Evolutionary conservation across 2,329 filamentous ascomycete genomes (phyloP), one percentile per base, ranked within the genome.

Genomic region (Periconia macrospinosa): DNA sequence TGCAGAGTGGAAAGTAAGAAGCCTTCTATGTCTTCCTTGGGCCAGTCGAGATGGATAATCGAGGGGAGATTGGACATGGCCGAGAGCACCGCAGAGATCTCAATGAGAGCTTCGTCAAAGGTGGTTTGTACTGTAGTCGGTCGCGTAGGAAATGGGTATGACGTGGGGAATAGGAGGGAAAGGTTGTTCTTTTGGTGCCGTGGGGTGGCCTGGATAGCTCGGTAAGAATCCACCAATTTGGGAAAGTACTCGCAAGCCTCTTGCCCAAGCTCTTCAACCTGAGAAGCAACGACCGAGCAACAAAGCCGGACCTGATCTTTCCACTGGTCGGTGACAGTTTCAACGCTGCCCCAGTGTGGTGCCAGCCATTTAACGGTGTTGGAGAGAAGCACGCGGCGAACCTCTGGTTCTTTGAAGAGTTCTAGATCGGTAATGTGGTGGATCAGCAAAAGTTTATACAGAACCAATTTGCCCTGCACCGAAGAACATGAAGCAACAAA

Each of bases 371-470:
- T 81, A 43, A 92, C 87, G 3, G 92, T 97, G 66, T 92, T 95
- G 44, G 88, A 83, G 56, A 89, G 85, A 45, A 97, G 80, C 13
- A 86, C 86, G 27, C 86, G 83, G 61, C 88, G 83, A 60, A 93
- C 89, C 55, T 93, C 89, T 0, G 87, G 83, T n/a, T 88, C 81
- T 10, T 87, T 83, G 75, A 97, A 97, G 19, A 96, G 81, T 23
- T 90, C 86, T 6, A 96, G 79, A 57, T 87, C 88, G 27, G 89
- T 90, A 70, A 96, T 93, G 72, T 97, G 94, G 71, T 96, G 89
- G 65, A 99, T 92, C 40, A 99, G 80, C 17, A 97, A 85, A 37
- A 99, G 83, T 72, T 96, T 96, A 76, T 96, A 96, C 35, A 97
- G 77, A 8, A 96, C 83, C 49, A 99, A 81, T 77, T 96, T 96